These are phyloP conservation scores for Orbilia brochopaga DNA, from an alignment of 2,329 filamentous ascomycete genomes.

Conservation along the genomic window DNA sequence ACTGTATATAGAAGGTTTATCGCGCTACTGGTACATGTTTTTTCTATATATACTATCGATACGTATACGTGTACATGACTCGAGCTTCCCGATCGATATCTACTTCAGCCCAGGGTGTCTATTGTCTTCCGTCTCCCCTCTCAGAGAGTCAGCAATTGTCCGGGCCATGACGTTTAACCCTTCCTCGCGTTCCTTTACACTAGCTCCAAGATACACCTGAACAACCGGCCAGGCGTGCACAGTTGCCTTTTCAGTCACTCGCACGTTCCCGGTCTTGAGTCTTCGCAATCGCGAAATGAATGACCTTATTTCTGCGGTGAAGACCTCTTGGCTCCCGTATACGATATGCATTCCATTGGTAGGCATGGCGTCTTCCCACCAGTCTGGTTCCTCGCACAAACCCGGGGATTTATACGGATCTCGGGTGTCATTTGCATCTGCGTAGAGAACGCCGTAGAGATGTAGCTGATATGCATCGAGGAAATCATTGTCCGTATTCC, in stretches of 20 bases:
- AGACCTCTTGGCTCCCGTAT: slow-evolving; percentile 78
- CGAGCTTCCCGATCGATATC: slow-evolving; percentile 53
- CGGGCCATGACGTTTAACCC: slow-evolving; percentile 62
- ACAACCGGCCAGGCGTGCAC: slow-evolving; percentile 86
- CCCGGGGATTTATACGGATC: slow-evolving; percentile 74
- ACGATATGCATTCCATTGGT: slow-evolving; percentile 71
- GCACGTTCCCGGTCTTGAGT: slow-evolving; percentile 62
- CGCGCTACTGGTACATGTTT: too few relatives aligned
- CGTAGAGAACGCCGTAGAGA: slow-evolving; percentile 73
- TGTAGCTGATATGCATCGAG: slow-evolving; percentile 71
- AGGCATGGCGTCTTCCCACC: slow-evolving; percentile 73
- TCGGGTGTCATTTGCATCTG: slow-evolving; percentile 62
- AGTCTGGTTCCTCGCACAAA: slow-evolving; percentile 68
- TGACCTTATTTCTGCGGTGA: slow-evolving; percentile 71
- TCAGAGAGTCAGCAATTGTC: slow-evolving; percentile 57
- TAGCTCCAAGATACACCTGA: slow-evolving; percentile 64
- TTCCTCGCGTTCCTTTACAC: slow-evolving; percentile 62
- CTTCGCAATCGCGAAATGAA: slow-evolving; percentile 66
- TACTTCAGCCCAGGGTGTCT: slow-evolving; percentile 72
- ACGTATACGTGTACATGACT: too few relatives aligned
- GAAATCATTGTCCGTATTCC: slow-evolving; percentile 75
- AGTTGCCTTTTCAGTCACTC: slow-evolving; percentile 66
- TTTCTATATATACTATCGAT: too few relatives aligned
- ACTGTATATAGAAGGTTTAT: too few relatives aligned
- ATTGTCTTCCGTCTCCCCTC: slow-evolving; percentile 53